These are phyloP conservation scores for Uncinocarpus reesii DNA, from an alignment of 2,329 filamentous ascomycete genomes.

Conservation along the genomic window DNA sequence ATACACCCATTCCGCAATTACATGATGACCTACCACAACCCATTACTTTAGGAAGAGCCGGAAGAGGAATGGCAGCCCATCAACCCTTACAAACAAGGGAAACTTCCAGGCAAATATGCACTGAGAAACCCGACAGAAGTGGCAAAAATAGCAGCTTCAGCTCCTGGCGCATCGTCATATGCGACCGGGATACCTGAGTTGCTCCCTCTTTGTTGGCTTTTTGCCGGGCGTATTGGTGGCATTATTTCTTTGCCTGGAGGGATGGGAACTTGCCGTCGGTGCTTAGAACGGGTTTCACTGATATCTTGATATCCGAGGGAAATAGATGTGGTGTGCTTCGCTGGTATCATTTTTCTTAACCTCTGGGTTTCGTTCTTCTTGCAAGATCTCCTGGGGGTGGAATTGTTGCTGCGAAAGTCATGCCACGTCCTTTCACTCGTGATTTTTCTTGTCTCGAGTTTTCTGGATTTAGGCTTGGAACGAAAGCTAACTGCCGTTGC, in stretches of 20 bases:
- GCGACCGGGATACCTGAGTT: conserved; percentile 2
- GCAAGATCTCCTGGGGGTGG: no score
- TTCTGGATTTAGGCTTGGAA: no score
- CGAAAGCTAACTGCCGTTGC: no score
- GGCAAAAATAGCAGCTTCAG: background rate
- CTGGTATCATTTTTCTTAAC: background rate
- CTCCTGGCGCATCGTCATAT: conserved; percentile 18
- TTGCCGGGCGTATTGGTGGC: conserved; percentile 13
- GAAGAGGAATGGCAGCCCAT: conserved; percentile 36
- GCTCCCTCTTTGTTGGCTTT: conserved; percentile 14
- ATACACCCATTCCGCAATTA: background rate
- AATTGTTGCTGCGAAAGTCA: no score
- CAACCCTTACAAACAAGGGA: background rate
- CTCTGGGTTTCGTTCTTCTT: no score
- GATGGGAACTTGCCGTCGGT: conserved; percentile 33
- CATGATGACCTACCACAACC: conserved; percentile 39
- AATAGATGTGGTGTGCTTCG: background rate
- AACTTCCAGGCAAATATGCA: conserved; percentile 5
- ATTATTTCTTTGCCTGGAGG: conserved; percentile 9
- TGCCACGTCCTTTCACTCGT: no score
- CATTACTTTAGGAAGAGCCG: conserved; percentile 39
- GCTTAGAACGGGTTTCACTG: conserved; percentile 41
- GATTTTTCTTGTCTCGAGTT: no score
- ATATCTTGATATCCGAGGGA: conserved; percentile 18
- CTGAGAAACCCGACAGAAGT: background rate